Conservation (phyloP, 805 yeast genomes). For the Torulaspora quercuum region DNA sequence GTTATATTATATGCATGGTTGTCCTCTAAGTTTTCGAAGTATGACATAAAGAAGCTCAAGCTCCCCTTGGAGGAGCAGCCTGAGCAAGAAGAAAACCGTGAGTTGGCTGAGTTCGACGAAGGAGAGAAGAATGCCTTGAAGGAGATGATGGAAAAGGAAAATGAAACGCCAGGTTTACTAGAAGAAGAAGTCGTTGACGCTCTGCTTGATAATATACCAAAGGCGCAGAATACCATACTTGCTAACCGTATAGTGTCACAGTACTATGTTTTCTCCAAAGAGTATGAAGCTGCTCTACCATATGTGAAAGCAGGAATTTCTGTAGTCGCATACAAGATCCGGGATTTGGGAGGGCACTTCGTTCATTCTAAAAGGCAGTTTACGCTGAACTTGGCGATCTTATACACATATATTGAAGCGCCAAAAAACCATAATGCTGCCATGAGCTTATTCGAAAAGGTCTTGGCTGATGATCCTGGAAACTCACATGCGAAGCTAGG, state of each 20-base stretch:
- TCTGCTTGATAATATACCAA: constrained; percentile 50
- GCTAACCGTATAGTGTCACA: constrained; percentile 64
- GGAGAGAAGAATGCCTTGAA: constrained; percentile 23
- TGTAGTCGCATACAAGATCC: constrained; percentile 46
- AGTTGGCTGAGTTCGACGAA: constrained; percentile 26
- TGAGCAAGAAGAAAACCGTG: constrained; percentile 12
- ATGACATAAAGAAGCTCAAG: constrained; percentile 36
- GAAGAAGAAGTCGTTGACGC: constrained; percentile 51
- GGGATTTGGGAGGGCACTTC: constrained; percentile 47
- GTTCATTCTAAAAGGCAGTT: constrained; percentile 54
- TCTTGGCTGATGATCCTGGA: constrained; percentile 45
- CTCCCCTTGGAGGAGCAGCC: constrained; percentile 12
- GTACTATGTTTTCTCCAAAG: constrained; percentile 56
- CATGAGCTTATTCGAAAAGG: constrained; percentile 59
- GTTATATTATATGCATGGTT: constrained; percentile 58
- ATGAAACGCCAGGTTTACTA: constrained; percentile 30
- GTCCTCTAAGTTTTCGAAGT: constrained; percentile 66
- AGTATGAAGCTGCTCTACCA: constrained; percentile 60
- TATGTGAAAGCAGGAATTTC: constrained; percentile 59
- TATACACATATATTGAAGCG: constrained; percentile 81
- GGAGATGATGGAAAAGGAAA: constrained; percentile 28
- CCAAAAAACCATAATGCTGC: constrained; percentile 86
- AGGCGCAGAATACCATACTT: constrained; percentile 48
- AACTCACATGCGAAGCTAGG: constrained; percentile 71
- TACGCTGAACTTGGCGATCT: constrained; percentile 63